Evolutionary conservation across 306 rosid species (phyloP).

Genomic region (Vigna mungo): DNA sequence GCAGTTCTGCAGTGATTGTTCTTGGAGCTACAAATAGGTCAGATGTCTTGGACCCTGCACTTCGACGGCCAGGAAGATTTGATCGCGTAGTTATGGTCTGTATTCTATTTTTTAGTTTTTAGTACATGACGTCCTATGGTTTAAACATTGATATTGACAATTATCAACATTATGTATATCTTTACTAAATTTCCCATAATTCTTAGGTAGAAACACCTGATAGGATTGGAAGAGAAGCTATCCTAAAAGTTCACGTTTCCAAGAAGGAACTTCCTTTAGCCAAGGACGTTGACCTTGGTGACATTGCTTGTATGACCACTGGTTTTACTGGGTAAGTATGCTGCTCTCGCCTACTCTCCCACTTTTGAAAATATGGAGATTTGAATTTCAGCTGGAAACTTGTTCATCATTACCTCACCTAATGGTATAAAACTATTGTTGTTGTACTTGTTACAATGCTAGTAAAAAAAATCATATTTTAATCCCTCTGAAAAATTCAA

Average conservation of each 20-base stretch:
- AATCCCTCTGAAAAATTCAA: slow-evolving; percentile 1
- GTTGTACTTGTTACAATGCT: neutral
- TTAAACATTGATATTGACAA: slow-evolving; percentile 32
- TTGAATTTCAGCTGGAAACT: slow-evolving; percentile 29
- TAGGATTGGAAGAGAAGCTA: slow-evolving; percentile 87
- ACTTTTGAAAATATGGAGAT: slow-evolving; percentile 19
- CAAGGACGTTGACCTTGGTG: slow-evolving; percentile 68
- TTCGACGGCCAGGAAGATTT: slow-evolving; percentile 99
- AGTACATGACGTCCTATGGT: slow-evolving; percentile 29
- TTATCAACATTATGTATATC: slow-evolving; percentile 23
- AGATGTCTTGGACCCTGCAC: slow-evolving; percentile 95
- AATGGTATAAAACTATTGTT: neutral
- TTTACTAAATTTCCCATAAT: slow-evolving; percentile 23
- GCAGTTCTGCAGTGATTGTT: slow-evolving; percentile 92
- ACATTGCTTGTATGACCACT: slow-evolving; percentile 95
- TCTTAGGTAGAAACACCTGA: slow-evolving; percentile 93
- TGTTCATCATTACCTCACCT: neutral
- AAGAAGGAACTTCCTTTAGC: slow-evolving; percentile 93
- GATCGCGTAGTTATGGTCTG: slow-evolving; percentile 95
- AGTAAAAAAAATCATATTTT: neutral
- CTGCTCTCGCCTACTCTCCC: neutral
- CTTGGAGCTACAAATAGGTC: slow-evolving; percentile 97
- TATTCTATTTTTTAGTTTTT: slow-evolving; percentile 36
- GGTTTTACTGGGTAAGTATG: slow-evolving; percentile 86
- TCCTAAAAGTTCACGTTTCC: slow-evolving; percentile 83